These are phyloP conservation scores for Mortierella sp. DNA, from an alignment of 371 early-diverging fungal genomes.

Conservation along the genomic window DNA sequence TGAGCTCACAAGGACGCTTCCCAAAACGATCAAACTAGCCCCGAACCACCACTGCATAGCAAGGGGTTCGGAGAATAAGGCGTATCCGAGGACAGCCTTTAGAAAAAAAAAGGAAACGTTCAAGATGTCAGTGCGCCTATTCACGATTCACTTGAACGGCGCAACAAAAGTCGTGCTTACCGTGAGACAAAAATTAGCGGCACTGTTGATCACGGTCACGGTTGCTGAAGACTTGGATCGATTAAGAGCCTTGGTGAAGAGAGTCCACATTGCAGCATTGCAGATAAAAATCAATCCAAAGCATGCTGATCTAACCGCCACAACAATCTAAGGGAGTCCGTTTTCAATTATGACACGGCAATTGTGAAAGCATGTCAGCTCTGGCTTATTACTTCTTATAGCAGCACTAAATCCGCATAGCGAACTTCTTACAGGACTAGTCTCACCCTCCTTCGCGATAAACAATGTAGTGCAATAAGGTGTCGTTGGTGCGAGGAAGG, in stretches of 20 bases:
- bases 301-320: slow-evolving; percentile 63
- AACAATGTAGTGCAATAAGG: slow-evolving; percentile 49
- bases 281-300: slow-evolving; percentile 71
- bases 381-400: too few species aligned
- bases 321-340: slow-evolving; percentile 39
- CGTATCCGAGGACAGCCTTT: slow-evolving; percentile 74
- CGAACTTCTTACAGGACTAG: slow-evolving; percentile 42
- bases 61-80: slow-evolving; percentile 77
- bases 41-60: slow-evolving; percentile 84
- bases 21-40: slow-evolving; percentile 76
- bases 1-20: slow-evolving; percentile 64
- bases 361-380: too few species aligned
- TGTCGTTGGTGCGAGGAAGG: slow-evolving; percentile 33
- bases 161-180: slow-evolving; percentile 43
- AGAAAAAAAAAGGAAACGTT: too few species aligned
- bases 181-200: slow-evolving; percentile 78
- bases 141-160: too few species aligned
- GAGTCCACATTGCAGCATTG: slow-evolving; percentile 86
- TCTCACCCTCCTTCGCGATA: slow-evolving; percentile 49
- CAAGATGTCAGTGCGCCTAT: too few species aligned
- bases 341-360: too few species aligned
- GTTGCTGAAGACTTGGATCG: slow-evolving; percentile 75
- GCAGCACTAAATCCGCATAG: too few species aligned
- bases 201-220: slow-evolving; percentile 80
- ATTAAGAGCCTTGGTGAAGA: slow-evolving; percentile 83